Evolutionary conservation across 176 grass and related monocot species (phyloP).

Genomic region (Microstegium vimineum): DNA sequence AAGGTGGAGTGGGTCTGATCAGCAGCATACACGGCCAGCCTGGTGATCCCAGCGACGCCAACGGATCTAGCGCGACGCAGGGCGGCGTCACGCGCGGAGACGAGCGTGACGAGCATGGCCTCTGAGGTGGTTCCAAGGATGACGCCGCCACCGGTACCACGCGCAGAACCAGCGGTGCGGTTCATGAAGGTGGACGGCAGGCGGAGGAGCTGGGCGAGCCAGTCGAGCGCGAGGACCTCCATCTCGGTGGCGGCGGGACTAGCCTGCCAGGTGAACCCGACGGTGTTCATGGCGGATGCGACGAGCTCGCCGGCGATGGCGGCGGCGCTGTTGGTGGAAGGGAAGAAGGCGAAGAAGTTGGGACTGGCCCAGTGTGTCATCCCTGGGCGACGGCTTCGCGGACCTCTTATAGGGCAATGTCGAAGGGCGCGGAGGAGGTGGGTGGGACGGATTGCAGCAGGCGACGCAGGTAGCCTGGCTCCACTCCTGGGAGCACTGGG

Average conservation of each 20-base stretch:
- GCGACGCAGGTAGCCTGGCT: slow-evolving; percentile 14
- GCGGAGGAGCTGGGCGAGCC: slow-evolving; percentile 44
- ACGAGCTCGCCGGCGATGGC: slow-evolving; percentile 53
- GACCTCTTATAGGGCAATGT: slow-evolving; percentile 32
- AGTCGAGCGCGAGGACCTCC: slow-evolving; percentile 57
- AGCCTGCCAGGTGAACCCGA: slow-evolving; percentile 61
- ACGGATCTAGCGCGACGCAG: not conserved
- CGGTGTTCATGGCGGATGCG: slow-evolving; percentile 60
- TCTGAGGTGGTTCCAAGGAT: slow-evolving; percentile 48
- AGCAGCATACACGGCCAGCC: slow-evolving; percentile 25
- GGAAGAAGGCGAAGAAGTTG: slow-evolving; percentile 68
- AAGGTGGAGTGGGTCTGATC: slow-evolving; percentile 62
- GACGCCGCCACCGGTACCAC: slow-evolving; percentile 25
- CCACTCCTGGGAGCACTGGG: slow-evolving; percentile 6
- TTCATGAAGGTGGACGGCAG: slow-evolving; percentile 32
- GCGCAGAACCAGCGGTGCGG: not conserved
- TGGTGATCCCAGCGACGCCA: not conserved
- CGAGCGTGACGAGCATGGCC: slow-evolving; percentile 55
- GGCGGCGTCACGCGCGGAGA: slow-evolving; percentile 34
- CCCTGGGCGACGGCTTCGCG: slow-evolving; percentile 19
- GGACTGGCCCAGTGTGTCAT: slow-evolving; percentile 65
- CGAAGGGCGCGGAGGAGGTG: not conserved
- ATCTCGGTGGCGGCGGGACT: slow-evolving; percentile 47
- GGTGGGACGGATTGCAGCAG: not conserved
- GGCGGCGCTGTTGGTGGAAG: slow-evolving; percentile 44